phyloP scores from a whole-genome alignment of 2,329 filamentous ascomycete species.

The Diaporthe batatas region DNA sequence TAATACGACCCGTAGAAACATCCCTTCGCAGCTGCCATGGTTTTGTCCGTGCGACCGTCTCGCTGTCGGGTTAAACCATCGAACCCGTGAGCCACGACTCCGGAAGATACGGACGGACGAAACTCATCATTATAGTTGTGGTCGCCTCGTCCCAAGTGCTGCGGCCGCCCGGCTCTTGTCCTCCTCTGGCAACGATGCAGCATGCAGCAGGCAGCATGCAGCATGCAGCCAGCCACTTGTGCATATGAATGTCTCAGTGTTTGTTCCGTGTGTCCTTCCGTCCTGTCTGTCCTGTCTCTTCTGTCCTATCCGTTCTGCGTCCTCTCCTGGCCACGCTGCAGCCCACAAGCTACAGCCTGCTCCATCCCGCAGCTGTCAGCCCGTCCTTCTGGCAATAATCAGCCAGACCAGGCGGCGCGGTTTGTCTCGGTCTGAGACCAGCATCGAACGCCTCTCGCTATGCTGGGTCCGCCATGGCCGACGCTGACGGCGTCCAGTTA shows the following conservation, averaged over 20 bases:
- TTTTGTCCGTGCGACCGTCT: conserved; percentile 11
- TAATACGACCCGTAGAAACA: conserved; percentile 9
- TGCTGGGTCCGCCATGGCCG: not conserved
- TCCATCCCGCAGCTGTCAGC: conserved; percentile 18
- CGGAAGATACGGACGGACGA: too few relatives aligned
- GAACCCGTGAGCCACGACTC: too few relatives aligned
- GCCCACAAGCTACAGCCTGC: conserved; percentile 13
- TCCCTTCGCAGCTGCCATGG: not conserved
- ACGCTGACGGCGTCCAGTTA: not conserved
- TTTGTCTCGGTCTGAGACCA: conserved; percentile 30
- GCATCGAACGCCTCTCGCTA: conserved; percentile 17
- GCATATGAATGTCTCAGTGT: conserved; percentile 14
- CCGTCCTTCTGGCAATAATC: too few relatives aligned
- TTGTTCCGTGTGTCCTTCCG: conserved; percentile 6
- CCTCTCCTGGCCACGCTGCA: conserved; percentile 16
- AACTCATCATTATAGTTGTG: too few relatives aligned
- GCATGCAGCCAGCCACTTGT: conserved; percentile 13
- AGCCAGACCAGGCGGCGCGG: not conserved
- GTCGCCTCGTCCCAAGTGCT: conserved; percentile 17
- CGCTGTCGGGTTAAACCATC: too few relatives aligned
- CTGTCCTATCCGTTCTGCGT: not conserved
- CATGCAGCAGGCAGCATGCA: conserved; percentile 1
- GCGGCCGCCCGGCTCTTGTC: conserved; percentile 2
- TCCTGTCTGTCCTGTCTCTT: not conserved
- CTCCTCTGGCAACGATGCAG: conserved; percentile 5